Evolutionary conservation across 2,329 filamentous ascomycete genomes (phyloP).

Genomic region (Aureobasidium musti): DNA sequence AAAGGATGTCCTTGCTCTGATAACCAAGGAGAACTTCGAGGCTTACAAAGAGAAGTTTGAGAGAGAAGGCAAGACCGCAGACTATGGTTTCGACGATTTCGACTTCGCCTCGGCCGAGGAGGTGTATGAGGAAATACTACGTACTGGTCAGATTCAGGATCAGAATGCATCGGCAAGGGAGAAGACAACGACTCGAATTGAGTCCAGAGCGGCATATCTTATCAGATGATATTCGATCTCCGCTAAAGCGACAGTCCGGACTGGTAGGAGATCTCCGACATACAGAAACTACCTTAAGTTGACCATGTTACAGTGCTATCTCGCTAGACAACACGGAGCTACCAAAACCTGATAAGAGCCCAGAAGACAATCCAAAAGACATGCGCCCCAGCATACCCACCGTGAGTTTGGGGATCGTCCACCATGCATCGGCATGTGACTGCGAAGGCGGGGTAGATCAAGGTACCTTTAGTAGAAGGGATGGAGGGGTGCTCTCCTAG

Average conservation of each 20-base stretch:
- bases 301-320: neutral
- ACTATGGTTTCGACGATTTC: too few relatives aligned
- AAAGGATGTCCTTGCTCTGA: neutral
- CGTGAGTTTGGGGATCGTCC: neutral
- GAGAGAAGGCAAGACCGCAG: neutral
- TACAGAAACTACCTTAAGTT: too few relatives aligned
- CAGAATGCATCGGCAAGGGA: neutral
- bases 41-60: neutral
- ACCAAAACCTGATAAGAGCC: neutral
- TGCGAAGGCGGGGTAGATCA: slow-evolving; percentile 8
- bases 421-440: neutral
- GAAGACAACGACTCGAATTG: neutral
- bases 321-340: neutral
- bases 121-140: neutral
- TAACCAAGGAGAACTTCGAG: neutral
- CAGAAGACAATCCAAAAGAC: too few relatives aligned
- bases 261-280: neutral
- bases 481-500: neutral
- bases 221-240: slow-evolving; percentile 10
- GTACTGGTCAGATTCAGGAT: neutral
- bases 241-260: neutral
- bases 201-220: neutral
- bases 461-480: neutral
- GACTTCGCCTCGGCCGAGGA: neutral
- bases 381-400: neutral